Percentiles rank a stretch among this genome's conserved stretches.
These are phyloP conservation scores for Tuber borchii DNA, from an alignment of 495 filamentous ascomycete genomes.

Conservation along the genomic window DNA sequence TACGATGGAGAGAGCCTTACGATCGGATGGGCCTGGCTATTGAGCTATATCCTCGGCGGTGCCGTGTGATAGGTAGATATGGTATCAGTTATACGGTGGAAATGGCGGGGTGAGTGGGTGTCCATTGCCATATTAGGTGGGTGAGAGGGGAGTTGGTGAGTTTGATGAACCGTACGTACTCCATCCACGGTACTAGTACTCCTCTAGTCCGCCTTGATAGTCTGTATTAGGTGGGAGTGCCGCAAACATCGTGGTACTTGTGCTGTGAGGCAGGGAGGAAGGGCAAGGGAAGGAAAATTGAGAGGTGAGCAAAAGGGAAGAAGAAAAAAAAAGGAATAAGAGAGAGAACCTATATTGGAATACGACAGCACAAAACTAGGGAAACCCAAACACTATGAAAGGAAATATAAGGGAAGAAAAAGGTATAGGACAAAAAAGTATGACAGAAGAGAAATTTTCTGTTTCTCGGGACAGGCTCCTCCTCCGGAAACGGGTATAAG, in stretches of 20 bases:
- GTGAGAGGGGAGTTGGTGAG: not conserved
- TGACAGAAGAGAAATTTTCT: not conserved
- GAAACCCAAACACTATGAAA: not conserved
- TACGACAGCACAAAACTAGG: not conserved
- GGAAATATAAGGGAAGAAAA: not conserved
- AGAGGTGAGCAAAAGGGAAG: not conserved
- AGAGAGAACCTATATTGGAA: constrained; percentile 1
- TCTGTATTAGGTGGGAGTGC: not conserved
- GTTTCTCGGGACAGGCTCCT: not conserved
- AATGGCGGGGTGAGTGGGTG: not conserved
- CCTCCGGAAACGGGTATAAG: not conserved
- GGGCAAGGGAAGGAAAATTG: not conserved
- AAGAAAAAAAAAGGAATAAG: not conserved
- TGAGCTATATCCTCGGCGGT: not conserved
- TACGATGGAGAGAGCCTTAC: not conserved
- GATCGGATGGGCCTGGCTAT: not conserved
- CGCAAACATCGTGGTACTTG: not conserved
- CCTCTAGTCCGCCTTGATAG: not conserved
- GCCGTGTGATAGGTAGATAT: not conserved
- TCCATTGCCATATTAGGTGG: no score
- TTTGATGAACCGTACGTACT: not conserved
- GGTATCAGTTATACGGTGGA: not conserved
- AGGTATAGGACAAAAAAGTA: not conserved
- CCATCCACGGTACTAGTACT: not conserved
- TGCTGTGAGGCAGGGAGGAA: no score